Conservation (phyloP, 1,139 yeast genomes). For the Suhomyces taliae region DNA sequence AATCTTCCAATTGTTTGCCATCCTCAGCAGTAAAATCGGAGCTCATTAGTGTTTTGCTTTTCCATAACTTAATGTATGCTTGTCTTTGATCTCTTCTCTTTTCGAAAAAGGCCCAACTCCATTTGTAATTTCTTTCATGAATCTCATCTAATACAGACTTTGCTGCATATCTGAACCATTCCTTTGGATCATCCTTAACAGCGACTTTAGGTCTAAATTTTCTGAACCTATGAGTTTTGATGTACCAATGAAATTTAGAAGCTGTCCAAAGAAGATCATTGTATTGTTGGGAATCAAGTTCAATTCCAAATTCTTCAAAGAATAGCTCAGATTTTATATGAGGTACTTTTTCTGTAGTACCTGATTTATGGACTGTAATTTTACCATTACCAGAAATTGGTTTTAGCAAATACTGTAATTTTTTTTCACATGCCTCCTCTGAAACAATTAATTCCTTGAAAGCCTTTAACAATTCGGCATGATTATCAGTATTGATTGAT, state of each 20-base stretch:
- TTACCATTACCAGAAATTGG: constrained; percentile 93
- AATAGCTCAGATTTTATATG: constrained; percentile 73
- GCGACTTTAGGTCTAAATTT: constrained; percentile 64
- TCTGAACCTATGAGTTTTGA: constrained; percentile 73
- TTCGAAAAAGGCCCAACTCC: constrained; percentile 87
- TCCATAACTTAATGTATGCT: constrained; percentile 70
- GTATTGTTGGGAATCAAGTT: constrained; percentile 82
- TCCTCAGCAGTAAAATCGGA: constrained; percentile 31
- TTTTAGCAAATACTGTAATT: constrained; percentile 66
- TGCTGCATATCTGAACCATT: constrained; percentile 84
- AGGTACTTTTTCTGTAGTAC: constrained; percentile 68
- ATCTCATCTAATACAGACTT: constrained; percentile 72
- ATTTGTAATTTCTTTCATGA: constrained; percentile 72
- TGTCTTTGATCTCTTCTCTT: constrained; percentile 71
- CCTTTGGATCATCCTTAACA: constrained; percentile 65
- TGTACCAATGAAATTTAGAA: constrained; percentile 76
- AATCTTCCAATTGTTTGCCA: constrained; percentile 40
- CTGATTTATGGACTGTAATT: constrained; percentile 74
- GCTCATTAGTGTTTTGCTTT: constrained; percentile 41
- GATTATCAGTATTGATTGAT: constrained; percentile 48
- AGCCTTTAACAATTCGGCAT: constrained; percentile 40
- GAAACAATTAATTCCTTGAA: constrained; percentile 36
- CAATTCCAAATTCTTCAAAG: constrained; percentile 86
- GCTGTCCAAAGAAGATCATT: constrained; percentile 79
- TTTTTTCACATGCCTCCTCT: constrained; percentile 20